These are phyloP conservation scores for Chimonanthus praecox DNA, from an alignment of 164 flowering plant genomes.

Conservation along the genomic window DNA sequence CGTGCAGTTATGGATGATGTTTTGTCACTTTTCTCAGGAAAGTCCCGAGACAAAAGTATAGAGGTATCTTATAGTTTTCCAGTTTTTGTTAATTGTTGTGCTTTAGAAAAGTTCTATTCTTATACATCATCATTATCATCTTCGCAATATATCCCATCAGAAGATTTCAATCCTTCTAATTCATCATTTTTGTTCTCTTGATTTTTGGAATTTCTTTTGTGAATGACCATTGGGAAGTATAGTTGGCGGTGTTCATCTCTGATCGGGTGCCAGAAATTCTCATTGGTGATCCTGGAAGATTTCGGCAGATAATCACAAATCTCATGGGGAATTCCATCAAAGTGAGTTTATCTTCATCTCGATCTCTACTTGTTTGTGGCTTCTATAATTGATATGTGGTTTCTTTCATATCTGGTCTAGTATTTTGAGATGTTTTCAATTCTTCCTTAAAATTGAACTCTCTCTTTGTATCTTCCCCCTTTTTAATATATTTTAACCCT, in stretches of 20 bases:
- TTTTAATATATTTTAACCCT: too few species aligned
- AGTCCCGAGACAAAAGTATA: slow-evolving; percentile 82
- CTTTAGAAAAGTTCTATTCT: too few species aligned
- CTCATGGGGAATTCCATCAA: slow-evolving; percentile 96
- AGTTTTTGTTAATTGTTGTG: not conserved
- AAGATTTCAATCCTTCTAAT: not conserved
- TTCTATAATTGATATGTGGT: too few species aligned
- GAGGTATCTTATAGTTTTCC: slow-evolving; percentile 46
- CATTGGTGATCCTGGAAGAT: slow-evolving; percentile 92
- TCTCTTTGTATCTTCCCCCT: too few species aligned
- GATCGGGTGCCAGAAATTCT: slow-evolving; percentile 72
- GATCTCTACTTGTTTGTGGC: too few species aligned
- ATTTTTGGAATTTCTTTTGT: slow-evolving; percentile 5
- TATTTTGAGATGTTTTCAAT: too few species aligned
- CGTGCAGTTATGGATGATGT: slow-evolving; percentile 83
- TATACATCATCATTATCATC: not conserved
- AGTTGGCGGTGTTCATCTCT: slow-evolving; percentile 87
- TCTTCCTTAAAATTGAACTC: too few species aligned
- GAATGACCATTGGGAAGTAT: slow-evolving; percentile 22
- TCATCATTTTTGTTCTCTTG: slow-evolving; percentile 1
- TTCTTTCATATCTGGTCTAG: too few species aligned
- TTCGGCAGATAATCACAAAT: slow-evolving; percentile 88
- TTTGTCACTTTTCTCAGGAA: slow-evolving; percentile 82
- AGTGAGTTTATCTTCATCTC: slow-evolving; percentile 33
- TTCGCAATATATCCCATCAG: not conserved